Evolutionary conservation across 2,329 filamentous ascomycete species (phyloP).

Genomic region (Claviceps arundinis): DNA sequence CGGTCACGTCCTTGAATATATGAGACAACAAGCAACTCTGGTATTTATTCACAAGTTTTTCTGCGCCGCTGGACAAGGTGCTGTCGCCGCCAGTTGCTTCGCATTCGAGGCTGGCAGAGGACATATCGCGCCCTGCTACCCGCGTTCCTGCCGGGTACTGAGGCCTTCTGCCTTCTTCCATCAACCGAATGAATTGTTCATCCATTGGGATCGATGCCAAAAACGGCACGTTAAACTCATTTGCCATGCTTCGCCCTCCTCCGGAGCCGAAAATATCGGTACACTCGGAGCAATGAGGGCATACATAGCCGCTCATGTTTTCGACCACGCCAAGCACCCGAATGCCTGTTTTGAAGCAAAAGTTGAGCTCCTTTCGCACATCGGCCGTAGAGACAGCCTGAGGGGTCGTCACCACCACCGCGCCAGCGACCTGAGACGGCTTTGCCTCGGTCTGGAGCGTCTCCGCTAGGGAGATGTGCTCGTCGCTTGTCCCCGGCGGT

Average conservation of each 20-base stretch:
- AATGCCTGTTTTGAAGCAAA: constrained; percentile 74
- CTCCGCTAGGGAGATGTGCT: constrained; percentile 91
- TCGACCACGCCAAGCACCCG: constrained; percentile 79
- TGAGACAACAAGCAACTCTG: constrained; percentile 54
- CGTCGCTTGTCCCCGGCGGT: constrained; percentile 88
- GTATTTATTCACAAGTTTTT: constrained; percentile 57
- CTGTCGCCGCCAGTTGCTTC: neutral
- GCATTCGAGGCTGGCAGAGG: constrained; percentile 1
- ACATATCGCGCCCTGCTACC: constrained; percentile 43
- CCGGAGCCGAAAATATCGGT: constrained; percentile 90
- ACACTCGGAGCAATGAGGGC: constrained; percentile 66
- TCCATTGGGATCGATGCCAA: constrained; percentile 84
- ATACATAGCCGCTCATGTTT: constrained; percentile 94
- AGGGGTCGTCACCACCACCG: constrained; percentile 90
- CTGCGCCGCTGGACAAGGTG: constrained; percentile 10
- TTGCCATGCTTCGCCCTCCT: constrained; percentile 78
- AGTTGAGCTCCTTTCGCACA: constrained; percentile 89
- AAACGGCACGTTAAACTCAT: constrained; percentile 73
- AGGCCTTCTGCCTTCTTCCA: constrained; percentile 59
- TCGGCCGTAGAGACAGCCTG: constrained; percentile 90
- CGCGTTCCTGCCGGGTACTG: constrained; percentile 56
- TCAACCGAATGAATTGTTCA: constrained; percentile 74
- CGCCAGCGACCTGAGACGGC: constrained; percentile 63
- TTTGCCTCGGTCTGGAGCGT: constrained; percentile 55
- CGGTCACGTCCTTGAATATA: constrained; percentile 53